Percentiles rank a stretch among this genome's conserved stretches.
phyloP scores from a whole-genome alignment of 352 stramenopile species.

The Elongisporangium prolatum region DNA sequence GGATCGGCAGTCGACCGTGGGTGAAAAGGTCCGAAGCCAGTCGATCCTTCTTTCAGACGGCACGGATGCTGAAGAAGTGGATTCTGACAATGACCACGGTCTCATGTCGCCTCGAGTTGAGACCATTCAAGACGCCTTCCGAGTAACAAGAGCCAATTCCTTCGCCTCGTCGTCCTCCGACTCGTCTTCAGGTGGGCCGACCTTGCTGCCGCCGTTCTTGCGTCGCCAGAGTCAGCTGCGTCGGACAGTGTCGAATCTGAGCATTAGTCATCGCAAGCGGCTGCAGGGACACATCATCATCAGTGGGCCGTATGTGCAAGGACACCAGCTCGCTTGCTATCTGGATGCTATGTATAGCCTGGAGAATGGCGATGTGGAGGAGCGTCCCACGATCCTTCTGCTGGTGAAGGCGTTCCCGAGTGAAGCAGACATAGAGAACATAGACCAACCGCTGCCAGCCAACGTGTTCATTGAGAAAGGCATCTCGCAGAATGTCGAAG shows the following conservation, averaged over 20 bases:
- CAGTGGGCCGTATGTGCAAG: constrained; percentile 33
- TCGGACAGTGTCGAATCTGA: constrained; percentile 16
- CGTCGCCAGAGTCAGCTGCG: constrained; percentile 5
- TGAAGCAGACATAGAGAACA: constrained; percentile 23
- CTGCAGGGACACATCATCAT: constrained; percentile 41
- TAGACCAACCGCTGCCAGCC: constrained; percentile 18
- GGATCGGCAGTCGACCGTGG: constrained; percentile 30
- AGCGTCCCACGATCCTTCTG: constrained; percentile 21
- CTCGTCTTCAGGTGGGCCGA: constrained; percentile 2
- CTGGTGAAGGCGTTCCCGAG: constrained; percentile 36
- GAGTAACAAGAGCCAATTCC: constrained; percentile 2
- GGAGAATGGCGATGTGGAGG: constrained; percentile 8
- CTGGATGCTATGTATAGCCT: constrained; percentile 33
- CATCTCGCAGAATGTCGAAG: constrained; percentile 42
- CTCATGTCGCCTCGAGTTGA: background rate
- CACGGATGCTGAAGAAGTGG: constrained; percentile 10
- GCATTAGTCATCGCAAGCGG: constrained; percentile 6
- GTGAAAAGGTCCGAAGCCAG: constrained; percentile 17
- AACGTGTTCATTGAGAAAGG: constrained; percentile 45
- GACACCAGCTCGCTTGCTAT: constrained; percentile 33
- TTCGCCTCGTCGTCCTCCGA: background rate
- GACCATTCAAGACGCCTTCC: background rate
- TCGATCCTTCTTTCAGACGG: constrained; percentile 20
- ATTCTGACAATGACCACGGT: background rate
- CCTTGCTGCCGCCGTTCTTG: background rate